A percentile compares a stretch with the other conserved stretches of the same genome.
Evolutionary conservation across 257 asterid species (phyloP).

Genomic region (Lycium barbarum): DNA sequence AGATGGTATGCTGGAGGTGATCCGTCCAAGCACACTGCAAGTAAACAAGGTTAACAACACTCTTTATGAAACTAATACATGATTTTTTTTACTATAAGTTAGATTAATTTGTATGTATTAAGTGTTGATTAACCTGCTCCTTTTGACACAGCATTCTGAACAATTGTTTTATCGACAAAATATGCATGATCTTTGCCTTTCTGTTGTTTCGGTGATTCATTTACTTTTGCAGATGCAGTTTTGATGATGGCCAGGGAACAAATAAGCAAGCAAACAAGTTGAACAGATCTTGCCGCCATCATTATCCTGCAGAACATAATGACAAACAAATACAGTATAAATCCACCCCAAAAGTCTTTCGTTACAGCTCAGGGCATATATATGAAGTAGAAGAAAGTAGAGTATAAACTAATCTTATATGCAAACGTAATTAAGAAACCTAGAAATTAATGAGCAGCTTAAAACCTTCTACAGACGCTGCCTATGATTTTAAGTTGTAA

Average conservation of each 20-base stretch:
- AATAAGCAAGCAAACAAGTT: slow-evolving; percentile 1
- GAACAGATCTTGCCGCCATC: neutral
- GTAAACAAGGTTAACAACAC: neutral
- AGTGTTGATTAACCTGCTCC: slow-evolving; percentile 13
- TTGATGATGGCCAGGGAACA: neutral
- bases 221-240: neutral
- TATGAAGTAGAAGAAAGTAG: no score
- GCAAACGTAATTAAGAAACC: no score
- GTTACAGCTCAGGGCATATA: no score
- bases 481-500: no score
- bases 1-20: slow-evolving; percentile 23
- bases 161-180: neutral
- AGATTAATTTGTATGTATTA: no score
- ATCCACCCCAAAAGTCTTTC: neutral
- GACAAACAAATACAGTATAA: neutral
- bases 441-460: neutral
- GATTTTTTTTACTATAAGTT: neutral
- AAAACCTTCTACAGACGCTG: no score
- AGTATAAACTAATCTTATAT: neutral
- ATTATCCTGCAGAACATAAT: neutral
- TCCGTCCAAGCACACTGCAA: slow-evolving; percentile 17
- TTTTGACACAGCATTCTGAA: slow-evolving; percentile 16
- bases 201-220: slow-evolving; percentile 5
- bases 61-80: neutral
- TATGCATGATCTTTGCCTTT: slow-evolving; percentile 18